Evolutionary conservation across 2,329 filamentous ascomycete species (phyloP).

Genomic region (Neoscytalidium dimidiatum): DNA sequence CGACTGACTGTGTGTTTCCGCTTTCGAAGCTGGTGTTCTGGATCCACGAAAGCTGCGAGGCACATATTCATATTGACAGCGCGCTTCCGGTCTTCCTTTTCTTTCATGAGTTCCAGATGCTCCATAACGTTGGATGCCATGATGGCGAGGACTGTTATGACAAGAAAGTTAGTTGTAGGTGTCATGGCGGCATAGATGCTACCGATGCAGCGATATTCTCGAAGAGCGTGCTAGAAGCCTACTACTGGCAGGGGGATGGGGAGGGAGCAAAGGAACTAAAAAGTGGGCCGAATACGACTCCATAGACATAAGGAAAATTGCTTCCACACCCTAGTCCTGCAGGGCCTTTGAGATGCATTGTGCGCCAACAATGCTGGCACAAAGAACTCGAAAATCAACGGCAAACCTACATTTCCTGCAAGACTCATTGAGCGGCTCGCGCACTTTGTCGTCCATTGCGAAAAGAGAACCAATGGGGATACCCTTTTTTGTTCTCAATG

Average conservation of each 20-base stretch:
- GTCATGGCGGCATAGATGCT: background rate
- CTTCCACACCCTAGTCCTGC: background rate
- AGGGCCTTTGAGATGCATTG: background rate
- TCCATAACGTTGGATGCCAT: slow-evolving; percentile 36
- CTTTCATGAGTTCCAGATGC: slow-evolving; percentile 36
- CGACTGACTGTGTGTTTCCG: background rate
- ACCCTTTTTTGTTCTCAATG: slow-evolving; percentile 33
- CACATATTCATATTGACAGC: slow-evolving; percentile 30
- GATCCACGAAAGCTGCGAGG: slow-evolving; percentile 29
- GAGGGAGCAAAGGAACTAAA: background rate
- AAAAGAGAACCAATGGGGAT: slow-evolving; percentile 36
- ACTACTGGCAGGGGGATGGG: no score
- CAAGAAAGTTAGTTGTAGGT: slow-evolving; percentile 18
- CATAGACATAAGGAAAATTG: no score
- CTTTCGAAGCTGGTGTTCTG: slow-evolving; percentile 22
- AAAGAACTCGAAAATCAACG: background rate
- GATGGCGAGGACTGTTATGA: slow-evolving; percentile 25
- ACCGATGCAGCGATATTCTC: background rate
- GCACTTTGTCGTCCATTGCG: slow-evolving; percentile 30
- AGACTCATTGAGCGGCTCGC: slow-evolving; percentile 24
- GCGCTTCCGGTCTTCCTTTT: slow-evolving; percentile 34
- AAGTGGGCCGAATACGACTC: no score
- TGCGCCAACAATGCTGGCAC: background rate
- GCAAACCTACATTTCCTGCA: slow-evolving; percentile 23
- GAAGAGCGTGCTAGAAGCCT: background rate